These are phyloP conservation scores for Kalmusia sp. DNA, from an alignment of 2,329 filamentous ascomycete species.

Conservation along the genomic window DNA sequence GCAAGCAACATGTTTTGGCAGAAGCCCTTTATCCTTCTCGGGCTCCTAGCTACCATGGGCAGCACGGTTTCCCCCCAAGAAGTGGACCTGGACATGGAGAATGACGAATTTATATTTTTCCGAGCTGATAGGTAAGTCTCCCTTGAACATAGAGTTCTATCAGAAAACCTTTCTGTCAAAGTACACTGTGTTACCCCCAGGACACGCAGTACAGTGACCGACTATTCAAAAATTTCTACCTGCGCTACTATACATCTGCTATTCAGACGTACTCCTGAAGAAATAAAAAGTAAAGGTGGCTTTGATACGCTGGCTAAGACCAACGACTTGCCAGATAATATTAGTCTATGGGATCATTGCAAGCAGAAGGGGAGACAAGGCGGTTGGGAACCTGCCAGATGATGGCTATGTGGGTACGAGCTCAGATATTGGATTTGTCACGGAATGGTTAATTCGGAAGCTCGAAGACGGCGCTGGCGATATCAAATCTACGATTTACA, in stretches of 20 bases:
- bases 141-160: not conserved
- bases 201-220: not conserved
- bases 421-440: not conserved
- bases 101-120: constrained; percentile 1
- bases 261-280: constrained; percentile 3
- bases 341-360: constrained; percentile 7
- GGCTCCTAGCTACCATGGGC: constrained; percentile 1
- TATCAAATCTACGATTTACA: constrained; percentile 9
- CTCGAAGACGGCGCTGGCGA: constrained; percentile 1
- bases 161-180: not conserved
- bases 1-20: not conserved
- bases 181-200: constrained; percentile 1
- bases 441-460: not conserved
- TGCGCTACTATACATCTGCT: constrained; percentile 4
- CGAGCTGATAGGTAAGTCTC: constrained; percentile 4
- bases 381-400: constrained; percentile 5
- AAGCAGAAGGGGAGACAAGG: not conserved
- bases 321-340: not conserved
- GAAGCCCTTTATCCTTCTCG: not conserved
- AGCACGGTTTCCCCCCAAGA: constrained; percentile 3
- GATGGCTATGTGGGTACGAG: constrained; percentile 7
- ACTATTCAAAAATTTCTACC: not conserved
- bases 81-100: not conserved
- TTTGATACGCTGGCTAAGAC: constrained; percentile 1
- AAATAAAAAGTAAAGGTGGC: not conserved